phyloP scores from a whole-genome alignment of 495 filamentous ascomycete species.

The Talaromyces stipitatus region DNA sequence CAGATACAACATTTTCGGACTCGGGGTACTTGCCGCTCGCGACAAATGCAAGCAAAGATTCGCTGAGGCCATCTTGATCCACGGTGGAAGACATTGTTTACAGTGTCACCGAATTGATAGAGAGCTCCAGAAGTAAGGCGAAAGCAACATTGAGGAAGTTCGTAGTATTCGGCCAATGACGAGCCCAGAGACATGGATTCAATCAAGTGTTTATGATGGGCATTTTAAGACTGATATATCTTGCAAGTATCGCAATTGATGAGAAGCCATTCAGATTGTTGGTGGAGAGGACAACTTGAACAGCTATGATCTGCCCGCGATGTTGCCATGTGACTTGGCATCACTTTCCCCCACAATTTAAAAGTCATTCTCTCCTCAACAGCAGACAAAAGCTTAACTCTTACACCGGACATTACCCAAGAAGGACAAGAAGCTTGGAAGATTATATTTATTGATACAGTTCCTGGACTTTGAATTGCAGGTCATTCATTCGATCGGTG shows the following conservation, averaged over 20 bases:
- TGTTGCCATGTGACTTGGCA: constrained; percentile 9
- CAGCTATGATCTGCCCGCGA: background rate
- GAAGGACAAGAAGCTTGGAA: background rate
- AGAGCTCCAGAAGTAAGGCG: background rate
- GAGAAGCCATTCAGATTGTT: background rate
- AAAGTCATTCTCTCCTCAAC: background rate
- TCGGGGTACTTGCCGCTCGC: constrained; percentile 67
- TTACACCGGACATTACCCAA: background rate
- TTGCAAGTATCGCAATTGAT: background rate
- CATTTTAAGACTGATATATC: background rate
- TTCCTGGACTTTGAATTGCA: background rate
- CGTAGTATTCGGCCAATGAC: background rate
- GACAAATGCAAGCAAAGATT: constrained; percentile 66
- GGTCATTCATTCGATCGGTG: background rate
- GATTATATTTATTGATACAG: too few relatives aligned
- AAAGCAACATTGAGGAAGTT: background rate
- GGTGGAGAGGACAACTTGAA: background rate
- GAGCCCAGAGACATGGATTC: background rate
- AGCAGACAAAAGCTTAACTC: background rate
- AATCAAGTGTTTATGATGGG: background rate
- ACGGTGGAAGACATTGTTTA: constrained; percentile 1
- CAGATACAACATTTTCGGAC: constrained; percentile 57
- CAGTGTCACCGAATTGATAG: background rate
- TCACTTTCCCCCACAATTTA: constrained; percentile 1
- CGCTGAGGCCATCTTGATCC: constrained; percentile 39